Conservation (phyloP, 177 flowering plant species). For the Vitis hybrid region DNA sequence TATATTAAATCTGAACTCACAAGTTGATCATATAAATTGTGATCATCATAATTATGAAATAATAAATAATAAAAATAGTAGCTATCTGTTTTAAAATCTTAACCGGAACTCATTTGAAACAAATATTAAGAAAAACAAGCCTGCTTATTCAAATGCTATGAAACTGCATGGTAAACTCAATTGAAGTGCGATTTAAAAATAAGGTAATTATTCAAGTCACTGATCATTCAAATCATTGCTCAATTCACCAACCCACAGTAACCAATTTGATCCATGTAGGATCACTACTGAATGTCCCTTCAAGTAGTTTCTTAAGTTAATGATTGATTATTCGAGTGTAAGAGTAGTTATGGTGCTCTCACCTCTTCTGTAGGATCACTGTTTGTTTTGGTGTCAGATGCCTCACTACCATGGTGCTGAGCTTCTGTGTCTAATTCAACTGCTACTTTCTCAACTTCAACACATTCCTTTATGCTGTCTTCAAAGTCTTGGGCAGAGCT, state of each 20-base stretch:
- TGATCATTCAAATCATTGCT: too few relatives aligned
- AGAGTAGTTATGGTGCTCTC: constrained; percentile 11
- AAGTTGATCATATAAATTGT: not conserved
- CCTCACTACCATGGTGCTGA: not conserved
- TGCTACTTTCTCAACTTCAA: constrained; percentile 12
- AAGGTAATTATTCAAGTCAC: not conserved
- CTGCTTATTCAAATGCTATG: not conserved
- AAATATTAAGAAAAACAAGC: not conserved
- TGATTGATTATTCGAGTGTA: not conserved
- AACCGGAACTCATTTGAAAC: not conserved
- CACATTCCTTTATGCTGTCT: constrained; percentile 13
- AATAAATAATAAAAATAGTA: not conserved
- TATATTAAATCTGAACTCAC: not conserved
- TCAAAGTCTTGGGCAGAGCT: constrained; percentile 10
- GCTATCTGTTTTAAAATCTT: not conserved
- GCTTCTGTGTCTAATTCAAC: constrained; percentile 7
- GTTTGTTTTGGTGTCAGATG: not conserved
- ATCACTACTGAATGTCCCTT: not conserved
- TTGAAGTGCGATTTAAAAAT: not conserved
- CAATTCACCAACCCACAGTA: too few relatives aligned
- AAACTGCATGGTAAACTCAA: not conserved
- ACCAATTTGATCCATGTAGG: not conserved
- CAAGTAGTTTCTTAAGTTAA: not conserved
- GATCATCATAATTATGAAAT: not conserved
- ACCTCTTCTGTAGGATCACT: constrained; percentile 22